Evolutionary conservation across 371 early-diverging fungal species (phyloP).

Genomic region (Saksenaea oblongispora): DNA sequence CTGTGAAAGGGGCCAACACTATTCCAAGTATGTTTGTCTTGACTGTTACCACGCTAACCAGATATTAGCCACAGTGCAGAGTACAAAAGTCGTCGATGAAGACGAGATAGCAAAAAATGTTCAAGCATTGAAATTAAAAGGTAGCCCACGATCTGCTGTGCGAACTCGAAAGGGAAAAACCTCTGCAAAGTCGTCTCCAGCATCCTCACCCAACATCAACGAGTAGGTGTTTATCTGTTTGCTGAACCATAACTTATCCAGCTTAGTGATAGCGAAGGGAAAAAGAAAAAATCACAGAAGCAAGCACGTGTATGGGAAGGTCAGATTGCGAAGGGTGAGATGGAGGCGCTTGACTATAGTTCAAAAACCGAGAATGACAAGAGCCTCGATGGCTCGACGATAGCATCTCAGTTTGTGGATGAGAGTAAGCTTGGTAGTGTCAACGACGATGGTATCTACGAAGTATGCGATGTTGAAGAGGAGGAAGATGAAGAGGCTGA

Average conservation of each 20-base stretch:
- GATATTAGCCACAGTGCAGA: background rate
- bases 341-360: conserved; percentile 71
- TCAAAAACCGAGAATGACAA: conserved; percentile 28
- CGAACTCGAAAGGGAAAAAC: conserved; percentile 27
- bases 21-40: conserved; percentile 44
- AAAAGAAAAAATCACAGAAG: conserved; percentile 55
- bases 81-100: conserved; percentile 40
- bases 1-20: conserved; percentile 71
- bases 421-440: conserved; percentile 54
- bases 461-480: conserved; percentile 76
- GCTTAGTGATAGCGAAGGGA: conserved; percentile 12
- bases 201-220: conserved; percentile 32
- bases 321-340: conserved; percentile 62
- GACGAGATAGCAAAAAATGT: conserved; percentile 68
- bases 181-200: conserved; percentile 30
- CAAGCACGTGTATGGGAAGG: conserved; percentile 68
- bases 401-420: conserved; percentile 60
- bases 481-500: conserved; percentile 56
- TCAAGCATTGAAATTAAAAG: conserved; percentile 45
- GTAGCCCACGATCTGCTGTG: conserved; percentile 34
- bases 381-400: conserved; percentile 22
- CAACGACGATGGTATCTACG: conserved; percentile 79
- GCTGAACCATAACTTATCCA: background rate
- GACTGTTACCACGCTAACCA: background rate
- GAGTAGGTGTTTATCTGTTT: conserved; percentile 17